These are phyloP conservation scores for Sclerotinia spermophila DNA, from an alignment of 2,329 filamentous ascomycete genomes.

Conservation along the genomic window DNA sequence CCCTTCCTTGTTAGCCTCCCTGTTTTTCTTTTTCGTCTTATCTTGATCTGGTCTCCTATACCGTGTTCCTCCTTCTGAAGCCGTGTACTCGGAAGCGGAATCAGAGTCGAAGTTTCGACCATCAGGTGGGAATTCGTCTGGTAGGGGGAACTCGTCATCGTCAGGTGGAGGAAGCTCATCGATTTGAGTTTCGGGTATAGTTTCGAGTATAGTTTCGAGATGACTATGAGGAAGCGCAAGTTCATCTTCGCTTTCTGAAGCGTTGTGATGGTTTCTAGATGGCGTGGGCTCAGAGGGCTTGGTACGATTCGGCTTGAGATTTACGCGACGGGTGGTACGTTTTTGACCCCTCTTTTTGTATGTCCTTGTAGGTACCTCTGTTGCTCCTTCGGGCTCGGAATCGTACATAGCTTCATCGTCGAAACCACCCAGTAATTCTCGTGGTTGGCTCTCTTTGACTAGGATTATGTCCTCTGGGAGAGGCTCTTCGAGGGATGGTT, in stretches of 20 bases:
- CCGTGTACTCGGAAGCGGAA: conserved; percentile 36
- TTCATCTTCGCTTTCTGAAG: conserved; percentile 40
- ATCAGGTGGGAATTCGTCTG: conserved; percentile 23
- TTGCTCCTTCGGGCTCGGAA: conserved; percentile 46
- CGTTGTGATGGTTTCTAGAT: conserved; percentile 34
- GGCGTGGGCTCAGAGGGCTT: conserved; percentile 44
- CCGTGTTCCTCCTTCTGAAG: conserved; percentile 37
- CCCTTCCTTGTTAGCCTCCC: conserved; percentile 35
- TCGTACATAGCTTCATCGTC: conserved; percentile 61
- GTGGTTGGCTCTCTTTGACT: conserved; percentile 42
- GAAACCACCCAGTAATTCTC: conserved; percentile 54
- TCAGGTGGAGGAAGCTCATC: conserved; percentile 13
- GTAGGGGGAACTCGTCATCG: background rate
- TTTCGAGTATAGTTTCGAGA: conserved; percentile 29
- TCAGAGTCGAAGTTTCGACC: conserved; percentile 36
- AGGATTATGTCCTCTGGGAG: conserved; percentile 40
- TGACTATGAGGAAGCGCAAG: conserved; percentile 30
- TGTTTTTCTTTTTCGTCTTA: conserved; percentile 26
- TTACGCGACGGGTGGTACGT: conserved; percentile 67
- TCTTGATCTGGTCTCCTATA: conserved; percentile 35
- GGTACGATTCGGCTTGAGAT: conserved; percentile 54
- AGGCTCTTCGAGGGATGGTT: background rate
- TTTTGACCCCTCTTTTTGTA: conserved; percentile 87
- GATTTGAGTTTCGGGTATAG: conserved; percentile 27
- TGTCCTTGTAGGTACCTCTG: conserved; percentile 42